A percentile compares a stretch with the other conserved stretches of the same genome.
phyloP scores from a whole-genome alignment of 768 basidiomycete genomes.

The Leucosporidium creatinivorum region DNA sequence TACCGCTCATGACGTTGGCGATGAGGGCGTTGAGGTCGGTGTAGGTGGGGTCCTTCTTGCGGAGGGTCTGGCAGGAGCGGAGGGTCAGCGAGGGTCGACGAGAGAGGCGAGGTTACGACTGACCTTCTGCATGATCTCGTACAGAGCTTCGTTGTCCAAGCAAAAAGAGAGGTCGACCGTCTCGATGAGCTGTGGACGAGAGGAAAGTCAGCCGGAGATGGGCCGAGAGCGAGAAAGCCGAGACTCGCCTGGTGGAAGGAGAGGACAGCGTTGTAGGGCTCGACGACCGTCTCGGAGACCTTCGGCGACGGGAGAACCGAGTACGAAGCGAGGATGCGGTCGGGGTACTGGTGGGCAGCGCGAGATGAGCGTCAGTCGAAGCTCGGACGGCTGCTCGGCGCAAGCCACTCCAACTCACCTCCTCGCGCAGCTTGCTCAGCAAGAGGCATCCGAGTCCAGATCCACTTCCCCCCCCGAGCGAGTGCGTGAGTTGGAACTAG shows the following conservation, averaged over 20 bases:
- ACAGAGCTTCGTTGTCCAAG: conserved; percentile 49
- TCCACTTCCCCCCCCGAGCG: conserved; percentile 85
- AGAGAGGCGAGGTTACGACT: background rate
- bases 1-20: conserved; percentile 86
- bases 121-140: conserved; percentile 40
- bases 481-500: conserved; percentile 78
- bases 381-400: too few species aligned
- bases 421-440: conserved; percentile 74
- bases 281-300: conserved; percentile 53
- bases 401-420: background rate
- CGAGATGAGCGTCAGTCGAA: too few species aligned
- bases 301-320: conserved; percentile 55
- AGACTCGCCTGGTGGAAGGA: conserved; percentile 55
- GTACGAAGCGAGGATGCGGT: conserved; percentile 50
- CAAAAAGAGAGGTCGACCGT: conserved; percentile 75
- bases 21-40: conserved; percentile 55
- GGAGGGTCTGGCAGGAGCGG: conserved; percentile 31
- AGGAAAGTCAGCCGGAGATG: too few species aligned
- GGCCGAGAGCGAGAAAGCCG: too few species aligned
- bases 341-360: conserved; percentile 29
- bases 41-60: conserved; percentile 39
- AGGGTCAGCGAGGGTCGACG: background rate
- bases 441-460: conserved; percentile 75
- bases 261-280: conserved; percentile 71
- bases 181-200: conserved; percentile 48